Base-by-base conservation (phyloP, 495 filamentous ascomycete genomes). In the Penicillium steckii region DNA sequence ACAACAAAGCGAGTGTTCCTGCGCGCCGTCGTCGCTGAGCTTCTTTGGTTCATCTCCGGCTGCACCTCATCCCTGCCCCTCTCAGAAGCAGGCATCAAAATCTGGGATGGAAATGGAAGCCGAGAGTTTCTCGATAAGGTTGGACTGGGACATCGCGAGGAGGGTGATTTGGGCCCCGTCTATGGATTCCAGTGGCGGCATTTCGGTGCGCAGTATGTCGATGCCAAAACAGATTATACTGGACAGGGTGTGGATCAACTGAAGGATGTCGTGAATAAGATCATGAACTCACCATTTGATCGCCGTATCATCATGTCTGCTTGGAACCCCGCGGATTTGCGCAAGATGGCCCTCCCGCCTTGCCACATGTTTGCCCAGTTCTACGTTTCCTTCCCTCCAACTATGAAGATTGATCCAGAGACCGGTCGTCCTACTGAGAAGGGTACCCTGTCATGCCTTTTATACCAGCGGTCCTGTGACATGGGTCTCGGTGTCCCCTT, bases 331-430 rank as follows among this genome's bases (percentile, higher is more conserved):
- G 80, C 80, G 4, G 94, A 96, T 66, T 60, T 98, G 59, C 71
- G 70, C 41, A 84, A 88, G 68, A 98, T 97, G 94, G 94, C 91
- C 2, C 78, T 98, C 17, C 94, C 94, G 55, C 94, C 95, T 3
- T 98, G 94, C 64, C 94, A 97, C 68, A 96, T 98, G 94, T 96
- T 98, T 73, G 93, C 93, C 12, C 95, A 97, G 71, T 97, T 97
- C 62, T 97, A 97, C 61, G 92, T 98, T 30, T 89, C 86, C 1
- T 97, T 82, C 67, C 88, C 88, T 7, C 73, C 64, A 27, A 60
- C 58, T 5, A 65, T 53, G 45, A 65, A 60, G 40, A 59, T 63
- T n/a, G 64, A 63, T 43, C 62, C 68, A 22, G 63, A 55, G 29
- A 68, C 64, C 38, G 62, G 64, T 7, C 79, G 77, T 44, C 62